phyloP scores from a whole-genome alignment of 164 flowering plant genomes.

The Macadamia tetraphylla region DNA sequence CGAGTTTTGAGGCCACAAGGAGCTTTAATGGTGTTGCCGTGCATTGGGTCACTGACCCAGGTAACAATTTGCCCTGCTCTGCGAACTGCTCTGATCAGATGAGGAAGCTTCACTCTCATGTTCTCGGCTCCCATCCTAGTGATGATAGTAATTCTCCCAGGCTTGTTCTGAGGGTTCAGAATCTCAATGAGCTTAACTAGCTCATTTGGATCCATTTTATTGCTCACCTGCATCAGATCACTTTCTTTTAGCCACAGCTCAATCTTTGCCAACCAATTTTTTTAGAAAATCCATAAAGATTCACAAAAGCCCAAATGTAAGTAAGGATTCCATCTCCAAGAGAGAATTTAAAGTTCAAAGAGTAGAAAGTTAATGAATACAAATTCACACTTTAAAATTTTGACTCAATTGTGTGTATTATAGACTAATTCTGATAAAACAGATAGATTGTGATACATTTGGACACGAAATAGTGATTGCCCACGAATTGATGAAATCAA shows the following conservation, averaged over 20 bases:
- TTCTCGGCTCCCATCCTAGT: slow-evolving; percentile 52
- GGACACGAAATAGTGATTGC: too few relatives aligned
- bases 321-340: background rate
- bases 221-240: slow-evolving; percentile 32
- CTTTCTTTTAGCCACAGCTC: background rate
- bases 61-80: slow-evolving; percentile 43
- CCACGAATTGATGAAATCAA: background rate
- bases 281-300: too few relatives aligned
- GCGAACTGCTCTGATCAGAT: slow-evolving; percentile 46
- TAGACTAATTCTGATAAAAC: background rate
- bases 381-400: background rate
- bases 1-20: background rate
- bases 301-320: background rate
- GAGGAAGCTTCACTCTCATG: slow-evolving; percentile 46
- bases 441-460: too few relatives aligned
- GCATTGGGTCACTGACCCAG: slow-evolving; percentile 54
- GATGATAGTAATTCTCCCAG: slow-evolving; percentile 44
- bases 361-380: background rate
- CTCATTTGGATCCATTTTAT: slow-evolving; percentile 53
- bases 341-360: background rate
- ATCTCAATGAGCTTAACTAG: slow-evolving; percentile 38
- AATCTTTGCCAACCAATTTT: too few relatives aligned
- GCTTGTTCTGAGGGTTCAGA: slow-evolving; percentile 39
- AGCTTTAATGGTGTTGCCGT: slow-evolving; percentile 44
- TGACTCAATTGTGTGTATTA: background rate